Conservation (phyloP, 495 filamentous ascomycete genomes). For the Penicillium mononematosum region DNA sequence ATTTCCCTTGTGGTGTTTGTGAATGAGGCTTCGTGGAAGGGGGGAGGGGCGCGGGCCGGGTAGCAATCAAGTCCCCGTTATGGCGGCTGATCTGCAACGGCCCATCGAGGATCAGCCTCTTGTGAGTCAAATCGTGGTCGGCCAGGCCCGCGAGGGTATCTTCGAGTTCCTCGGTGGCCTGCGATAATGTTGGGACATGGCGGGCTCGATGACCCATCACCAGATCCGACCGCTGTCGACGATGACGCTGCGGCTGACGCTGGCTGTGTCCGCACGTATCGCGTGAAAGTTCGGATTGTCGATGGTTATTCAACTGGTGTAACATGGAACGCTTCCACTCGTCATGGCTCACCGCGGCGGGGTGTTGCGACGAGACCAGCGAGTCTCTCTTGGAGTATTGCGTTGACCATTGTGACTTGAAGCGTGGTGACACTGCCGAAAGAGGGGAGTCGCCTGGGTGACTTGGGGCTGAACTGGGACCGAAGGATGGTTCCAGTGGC, state of each 20-base stretch:
- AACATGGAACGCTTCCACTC: neutral
- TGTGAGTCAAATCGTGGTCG: constrained; percentile 11
- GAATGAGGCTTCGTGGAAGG: constrained; percentile 30
- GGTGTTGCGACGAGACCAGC: neutral
- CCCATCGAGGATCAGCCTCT: constrained; percentile 23
- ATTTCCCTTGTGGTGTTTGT: neutral
- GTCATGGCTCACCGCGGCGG: neutral
- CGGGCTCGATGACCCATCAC: constrained; percentile 11
- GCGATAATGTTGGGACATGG: constrained; percentile 29
- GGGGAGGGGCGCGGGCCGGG: constrained; percentile 38
- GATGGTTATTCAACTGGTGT: neutral
- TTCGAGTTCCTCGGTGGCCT: constrained; percentile 37
- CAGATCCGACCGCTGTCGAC: neutral
- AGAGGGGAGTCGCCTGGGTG: constrained; percentile 17
- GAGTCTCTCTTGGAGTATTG: neutral
- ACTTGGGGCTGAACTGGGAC: constrained; percentile 33
- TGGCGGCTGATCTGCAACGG: constrained; percentile 42
- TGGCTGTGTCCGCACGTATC: neutral
- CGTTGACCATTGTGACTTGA: neutral
- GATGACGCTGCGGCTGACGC: neutral
- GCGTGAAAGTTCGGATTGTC: neutral
- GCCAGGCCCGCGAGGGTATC: constrained; percentile 29
- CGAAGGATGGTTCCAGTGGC: constrained; percentile 42
- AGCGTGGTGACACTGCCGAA: neutral
- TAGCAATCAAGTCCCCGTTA: constrained; percentile 39